Conservation (phyloP, 2,329 filamentous ascomycete genomes). For the Fusarium subglutinans region DNA sequence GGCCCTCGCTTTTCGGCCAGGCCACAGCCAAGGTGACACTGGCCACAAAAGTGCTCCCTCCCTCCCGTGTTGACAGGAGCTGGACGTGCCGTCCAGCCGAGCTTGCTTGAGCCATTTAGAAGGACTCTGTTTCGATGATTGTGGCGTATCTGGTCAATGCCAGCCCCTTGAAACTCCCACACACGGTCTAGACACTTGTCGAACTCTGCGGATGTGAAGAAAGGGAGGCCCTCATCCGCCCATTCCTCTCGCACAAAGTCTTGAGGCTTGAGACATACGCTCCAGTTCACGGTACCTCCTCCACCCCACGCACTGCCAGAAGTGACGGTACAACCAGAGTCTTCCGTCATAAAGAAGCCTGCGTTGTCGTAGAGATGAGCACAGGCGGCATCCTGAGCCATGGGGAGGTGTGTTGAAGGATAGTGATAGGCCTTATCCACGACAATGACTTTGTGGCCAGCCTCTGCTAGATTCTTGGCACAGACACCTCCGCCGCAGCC, state of each 20-base stretch:
- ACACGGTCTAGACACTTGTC: conserved; percentile 84
- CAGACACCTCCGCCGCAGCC: conserved; percentile 86
- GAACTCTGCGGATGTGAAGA: conserved; percentile 79
- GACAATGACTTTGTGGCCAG: conserved; percentile 78
- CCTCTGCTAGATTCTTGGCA: conserved; percentile 82
- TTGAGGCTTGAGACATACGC: conserved; percentile 71
- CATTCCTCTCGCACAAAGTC: conserved; percentile 83
- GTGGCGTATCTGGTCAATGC: conserved; percentile 71
- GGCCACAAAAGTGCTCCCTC: conserved; percentile 77
- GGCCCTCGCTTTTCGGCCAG: conserved; percentile 82
- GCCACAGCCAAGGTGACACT: conserved; percentile 69
- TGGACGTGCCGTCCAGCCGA: conserved; percentile 74
- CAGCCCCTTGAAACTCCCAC: conserved; percentile 80
- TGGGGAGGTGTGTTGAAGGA: conserved; percentile 75
- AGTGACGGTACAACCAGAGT: conserved; percentile 67
- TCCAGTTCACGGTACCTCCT: conserved; percentile 91
- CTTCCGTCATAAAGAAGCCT: conserved; percentile 65
- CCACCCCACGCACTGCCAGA: conserved; percentile 83
- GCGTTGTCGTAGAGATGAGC: conserved; percentile 75
- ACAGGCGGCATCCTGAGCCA: conserved; percentile 69
- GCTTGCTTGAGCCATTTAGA: conserved; percentile 77
- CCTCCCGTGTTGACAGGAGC: conserved; percentile 85
- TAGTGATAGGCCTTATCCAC: conserved; percentile 86
- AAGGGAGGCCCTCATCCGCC: conserved; percentile 73
- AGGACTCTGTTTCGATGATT: conserved; percentile 77